Percentiles rank a stretch among this genome's conserved stretches.
These are phyloP conservation scores for Puya raimondii DNA, from an alignment of 176 grass and related monocot species.

Conservation along the genomic window DNA sequence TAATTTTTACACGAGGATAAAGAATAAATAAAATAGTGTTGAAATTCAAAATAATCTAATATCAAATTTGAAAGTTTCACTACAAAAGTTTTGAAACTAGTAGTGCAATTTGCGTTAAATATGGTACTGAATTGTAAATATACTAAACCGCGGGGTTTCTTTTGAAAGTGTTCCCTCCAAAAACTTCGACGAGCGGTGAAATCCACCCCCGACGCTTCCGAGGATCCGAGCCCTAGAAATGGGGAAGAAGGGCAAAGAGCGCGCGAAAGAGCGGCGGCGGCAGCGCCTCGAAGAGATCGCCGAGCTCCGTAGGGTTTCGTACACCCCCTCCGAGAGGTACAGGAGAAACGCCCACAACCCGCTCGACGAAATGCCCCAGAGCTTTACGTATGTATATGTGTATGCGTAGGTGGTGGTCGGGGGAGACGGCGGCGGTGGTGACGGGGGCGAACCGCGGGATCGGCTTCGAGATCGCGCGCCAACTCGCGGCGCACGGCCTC, in stretches of 20 bases:
- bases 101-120: too few relatives aligned
- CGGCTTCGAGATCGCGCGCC: conserved; percentile 62
- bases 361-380: conserved; percentile 17
- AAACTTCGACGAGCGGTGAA: too few relatives aligned
- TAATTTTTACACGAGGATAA: too few relatives aligned
- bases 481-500: conserved; percentile 54
- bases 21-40: too few relatives aligned
- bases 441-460: conserved; percentile 78
- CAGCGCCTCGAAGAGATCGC: conserved; percentile 57
- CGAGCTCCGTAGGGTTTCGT: conserved; percentile 50
- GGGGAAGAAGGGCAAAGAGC: conserved; percentile 79
- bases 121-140: too few relatives aligned
- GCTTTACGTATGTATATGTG: not conserved
- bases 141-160: too few relatives aligned
- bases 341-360: conserved; percentile 3
- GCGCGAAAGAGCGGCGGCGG: conserved; percentile 54
- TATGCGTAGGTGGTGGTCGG: conserved; percentile 26
- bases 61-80: too few relatives aligned
- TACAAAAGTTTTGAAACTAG: too few relatives aligned
- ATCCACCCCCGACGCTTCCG: not conserved
- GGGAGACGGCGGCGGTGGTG: conserved; percentile 55
- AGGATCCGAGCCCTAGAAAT: conserved; percentile 11
- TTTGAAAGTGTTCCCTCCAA: too few relatives aligned
- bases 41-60: too few relatives aligned
- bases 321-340: conserved; percentile 37